These are phyloP conservation scores for Exobasidium cylindrosporum DNA, from an alignment of 1,284 basidiomycete species.

Conservation along the genomic window DNA sequence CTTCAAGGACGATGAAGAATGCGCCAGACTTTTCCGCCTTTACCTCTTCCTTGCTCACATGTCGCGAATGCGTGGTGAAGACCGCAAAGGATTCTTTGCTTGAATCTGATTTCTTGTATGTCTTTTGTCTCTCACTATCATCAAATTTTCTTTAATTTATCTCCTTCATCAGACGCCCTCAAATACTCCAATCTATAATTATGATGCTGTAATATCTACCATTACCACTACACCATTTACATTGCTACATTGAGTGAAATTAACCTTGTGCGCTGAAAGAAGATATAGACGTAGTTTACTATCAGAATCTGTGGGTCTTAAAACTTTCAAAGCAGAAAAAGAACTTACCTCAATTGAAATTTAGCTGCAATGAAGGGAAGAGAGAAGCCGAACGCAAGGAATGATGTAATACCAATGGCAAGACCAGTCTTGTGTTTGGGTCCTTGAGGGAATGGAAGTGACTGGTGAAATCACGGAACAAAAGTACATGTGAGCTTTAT, in stretches of 20 bases:
- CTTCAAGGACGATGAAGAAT: slow-evolving; percentile 55
- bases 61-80: slow-evolving; percentile 44
- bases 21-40: slow-evolving; percentile 60
- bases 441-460: slow-evolving; percentile 51
- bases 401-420: slow-evolving; percentile 38
- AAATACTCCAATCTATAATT: too few species aligned
- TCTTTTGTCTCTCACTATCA: too few species aligned
- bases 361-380: slow-evolving; percentile 47
- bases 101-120: too few species aligned
- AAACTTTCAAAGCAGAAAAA: too few species aligned
- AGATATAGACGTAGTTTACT: too few species aligned
- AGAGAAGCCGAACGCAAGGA: slow-evolving; percentile 44
- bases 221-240: too few species aligned
- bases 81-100: slow-evolving; percentile 51
- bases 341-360: slow-evolving; percentile 52
- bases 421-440: slow-evolving; percentile 45
- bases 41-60: slow-evolving; percentile 60
- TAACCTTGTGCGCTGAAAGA: too few species aligned
- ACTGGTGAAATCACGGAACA: not conserved
- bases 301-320: too few species aligned
- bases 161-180: too few species aligned
- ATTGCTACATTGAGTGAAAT: too few species aligned
- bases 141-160: too few species aligned
- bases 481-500: not conserved
- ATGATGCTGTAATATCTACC: too few species aligned